phyloP scores from a whole-genome alignment of 352 stramenopile species.

The Aphanomyces euteiches region DNA sequence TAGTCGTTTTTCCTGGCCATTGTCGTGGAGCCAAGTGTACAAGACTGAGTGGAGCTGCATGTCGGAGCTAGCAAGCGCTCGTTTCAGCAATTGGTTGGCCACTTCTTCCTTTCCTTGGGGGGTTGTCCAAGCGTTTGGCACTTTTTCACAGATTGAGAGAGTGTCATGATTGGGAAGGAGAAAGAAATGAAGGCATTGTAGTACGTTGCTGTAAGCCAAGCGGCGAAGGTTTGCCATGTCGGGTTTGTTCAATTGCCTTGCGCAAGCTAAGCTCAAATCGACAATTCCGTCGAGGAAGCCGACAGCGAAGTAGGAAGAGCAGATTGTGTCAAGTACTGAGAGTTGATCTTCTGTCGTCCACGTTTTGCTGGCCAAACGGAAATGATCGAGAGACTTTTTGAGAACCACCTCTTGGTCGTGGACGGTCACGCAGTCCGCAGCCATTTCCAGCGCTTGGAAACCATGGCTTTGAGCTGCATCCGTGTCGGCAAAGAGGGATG shows the following conservation, averaged over 20 bases:
- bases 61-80: conserved; percentile 59
- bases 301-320: conserved; percentile 71
- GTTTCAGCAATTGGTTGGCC: conserved; percentile 6
- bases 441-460: conserved; percentile 76
- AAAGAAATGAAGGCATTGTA: conserved; percentile 24
- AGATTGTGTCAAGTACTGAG: conserved; percentile 71
- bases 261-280: conserved; percentile 73
- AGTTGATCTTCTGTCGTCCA: conserved; percentile 79
- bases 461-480: conserved; percentile 83
- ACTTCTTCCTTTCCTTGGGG: neutral
- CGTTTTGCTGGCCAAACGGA: conserved; percentile 78
- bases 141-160: neutral
- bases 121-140: neutral
- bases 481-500: conserved; percentile 75
- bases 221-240: conserved; percentile 34
- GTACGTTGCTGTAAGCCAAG: conserved; percentile 35
- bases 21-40: conserved; percentile 80
- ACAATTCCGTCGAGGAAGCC: conserved; percentile 84
- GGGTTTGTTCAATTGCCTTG: conserved; percentile 52
- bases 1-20: conserved; percentile 29
- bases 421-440: conserved; percentile 59
- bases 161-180: neutral
- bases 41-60: conserved; percentile 70
- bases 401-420: conserved; percentile 59
- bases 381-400: conserved; percentile 70